Base-by-base conservation (phyloP, 1,139 yeast species). In the Taphrina deformans region DNA sequence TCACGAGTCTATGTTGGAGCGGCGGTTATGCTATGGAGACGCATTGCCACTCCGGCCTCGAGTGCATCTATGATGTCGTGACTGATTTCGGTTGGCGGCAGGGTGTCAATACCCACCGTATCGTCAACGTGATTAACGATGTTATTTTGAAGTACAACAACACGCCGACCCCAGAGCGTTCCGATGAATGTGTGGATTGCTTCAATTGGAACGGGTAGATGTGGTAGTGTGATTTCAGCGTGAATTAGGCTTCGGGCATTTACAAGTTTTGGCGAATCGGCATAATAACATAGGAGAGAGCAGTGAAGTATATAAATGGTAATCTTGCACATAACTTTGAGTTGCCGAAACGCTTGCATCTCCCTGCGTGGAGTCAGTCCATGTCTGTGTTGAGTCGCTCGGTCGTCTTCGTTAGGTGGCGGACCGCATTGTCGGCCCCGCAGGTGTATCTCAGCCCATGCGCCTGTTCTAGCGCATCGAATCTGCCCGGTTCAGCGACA, bases 21-120 rank as follows among this genome's bases (percentile, higher is more conserved):
- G 97, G 89, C 0, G 99, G 99, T 0, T 93, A 91, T 75, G 99
- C 99, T 10, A 87, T 93, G 97, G 99, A 93, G 74, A 88, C 97
- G 0, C 87, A 87, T 46, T 93, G 99, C 73, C 99, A 93, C 74
- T 84, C 97, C 0, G 99, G 99, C 0, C 82, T 83, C 73, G 85
- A 85, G 66, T 93, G 99, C 74, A 82, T 87, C 23, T 95, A 93
- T 76, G 99, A 93, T 73, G 93, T 88, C 23, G 97, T 92, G 16
- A 82, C 83, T 3, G 98, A 93, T 71, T 78, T 82, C 69, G 98
- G 98, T 2, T 93, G 98, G 98, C 86, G 85, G 71, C 95, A 92
- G 14, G 90, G 88, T 70, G 77, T 95, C 75, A 79, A 89, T 69
- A 90, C 93, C 75, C 99, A 93, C 75, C 80, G 97, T 50, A 90